phyloP scores from a whole-genome alignment of 2,329 filamentous ascomycete genomes.

The Neoarthrinium moseri region DNA sequence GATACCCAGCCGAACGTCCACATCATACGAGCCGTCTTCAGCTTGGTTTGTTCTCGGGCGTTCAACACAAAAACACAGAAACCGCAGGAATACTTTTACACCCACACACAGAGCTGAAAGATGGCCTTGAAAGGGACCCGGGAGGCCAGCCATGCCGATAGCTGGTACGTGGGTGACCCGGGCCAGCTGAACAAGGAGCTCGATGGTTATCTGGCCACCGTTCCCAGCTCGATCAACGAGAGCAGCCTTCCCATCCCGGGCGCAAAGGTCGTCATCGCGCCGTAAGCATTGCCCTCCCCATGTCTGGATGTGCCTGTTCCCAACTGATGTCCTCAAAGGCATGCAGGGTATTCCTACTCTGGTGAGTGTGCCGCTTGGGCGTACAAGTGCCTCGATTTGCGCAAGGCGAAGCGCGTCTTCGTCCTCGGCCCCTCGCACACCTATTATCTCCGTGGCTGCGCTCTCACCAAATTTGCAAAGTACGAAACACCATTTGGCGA shows the following conservation, averaged over 20 bases:
- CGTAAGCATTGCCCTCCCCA: slow-evolving; percentile 61
- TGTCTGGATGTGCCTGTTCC: not conserved
- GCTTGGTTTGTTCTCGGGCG: no score
- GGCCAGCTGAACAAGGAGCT: slow-evolving; percentile 66
- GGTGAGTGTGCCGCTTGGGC: slow-evolving; percentile 92
- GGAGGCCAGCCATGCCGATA: slow-evolving; percentile 74
- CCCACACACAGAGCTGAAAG: no score
- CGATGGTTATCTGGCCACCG: slow-evolving; percentile 69
- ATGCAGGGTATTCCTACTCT: slow-evolving; percentile 92
- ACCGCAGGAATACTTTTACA: no score
- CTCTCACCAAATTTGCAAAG: slow-evolving; percentile 68
- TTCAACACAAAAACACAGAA: no score
- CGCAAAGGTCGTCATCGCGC: slow-evolving; percentile 85
- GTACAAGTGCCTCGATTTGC: slow-evolving; percentile 84
- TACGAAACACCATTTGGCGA: slow-evolving; percentile 76
- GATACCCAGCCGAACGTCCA: no score
- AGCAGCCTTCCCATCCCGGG: slow-evolving; percentile 64
- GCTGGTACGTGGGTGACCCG: slow-evolving; percentile 75
- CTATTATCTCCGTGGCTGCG: slow-evolving; percentile 73
- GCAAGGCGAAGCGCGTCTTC: slow-evolving; percentile 81
- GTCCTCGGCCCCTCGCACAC: slow-evolving; percentile 92
- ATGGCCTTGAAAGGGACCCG: slow-evolving; percentile 34
- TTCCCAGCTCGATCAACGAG: slow-evolving; percentile 64
- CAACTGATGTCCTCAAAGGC: slow-evolving; percentile 48
- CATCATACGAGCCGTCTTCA: no score